Conservation (phyloP, 129 eudicot genomes). For the Heracleum sosnowskyi region DNA sequence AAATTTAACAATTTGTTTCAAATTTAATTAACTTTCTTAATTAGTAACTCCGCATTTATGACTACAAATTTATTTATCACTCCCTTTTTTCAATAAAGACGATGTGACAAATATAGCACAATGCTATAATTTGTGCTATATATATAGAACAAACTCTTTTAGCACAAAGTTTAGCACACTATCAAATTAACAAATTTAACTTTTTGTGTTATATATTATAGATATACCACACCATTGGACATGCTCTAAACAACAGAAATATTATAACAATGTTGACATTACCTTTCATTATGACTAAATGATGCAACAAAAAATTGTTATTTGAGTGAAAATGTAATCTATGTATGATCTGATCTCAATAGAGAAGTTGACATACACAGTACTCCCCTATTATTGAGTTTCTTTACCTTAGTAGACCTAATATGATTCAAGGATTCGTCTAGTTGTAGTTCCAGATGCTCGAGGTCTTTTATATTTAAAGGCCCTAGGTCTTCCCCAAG, state of each 20-base stretch:
- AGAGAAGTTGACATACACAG: background rate
- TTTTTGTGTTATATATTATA: too few species aligned
- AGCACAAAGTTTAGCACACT: too few species aligned
- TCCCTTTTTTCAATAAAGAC: too few species aligned
- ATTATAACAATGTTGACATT: background rate
- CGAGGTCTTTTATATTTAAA: conserved; percentile 72
- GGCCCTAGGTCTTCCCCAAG: conserved; percentile 89
- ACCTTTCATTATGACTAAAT: background rate
- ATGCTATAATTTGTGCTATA: too few species aligned
- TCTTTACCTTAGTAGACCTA: conserved; percentile 74
- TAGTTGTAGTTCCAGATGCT: conserved; percentile 87
- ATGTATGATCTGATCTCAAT: background rate
- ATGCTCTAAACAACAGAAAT: background rate
- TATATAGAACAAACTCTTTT: too few species aligned
- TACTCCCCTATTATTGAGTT: background rate
- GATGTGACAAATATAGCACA: too few species aligned
- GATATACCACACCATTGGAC: too few species aligned
- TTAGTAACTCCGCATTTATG: too few species aligned
- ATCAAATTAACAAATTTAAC: too few species aligned
- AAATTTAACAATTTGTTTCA: too few species aligned
- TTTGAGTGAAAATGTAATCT: background rate
- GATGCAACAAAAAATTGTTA: background rate
- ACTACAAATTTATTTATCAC: too few species aligned
- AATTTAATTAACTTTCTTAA: too few species aligned
- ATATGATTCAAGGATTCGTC: conserved; percentile 73